Percentiles rank a stretch among this genome's conserved stretches.
phyloP scores from a whole-genome alignment of 2,329 filamentous ascomycete genomes.

The Ophiostoma tasmaniense region DNA sequence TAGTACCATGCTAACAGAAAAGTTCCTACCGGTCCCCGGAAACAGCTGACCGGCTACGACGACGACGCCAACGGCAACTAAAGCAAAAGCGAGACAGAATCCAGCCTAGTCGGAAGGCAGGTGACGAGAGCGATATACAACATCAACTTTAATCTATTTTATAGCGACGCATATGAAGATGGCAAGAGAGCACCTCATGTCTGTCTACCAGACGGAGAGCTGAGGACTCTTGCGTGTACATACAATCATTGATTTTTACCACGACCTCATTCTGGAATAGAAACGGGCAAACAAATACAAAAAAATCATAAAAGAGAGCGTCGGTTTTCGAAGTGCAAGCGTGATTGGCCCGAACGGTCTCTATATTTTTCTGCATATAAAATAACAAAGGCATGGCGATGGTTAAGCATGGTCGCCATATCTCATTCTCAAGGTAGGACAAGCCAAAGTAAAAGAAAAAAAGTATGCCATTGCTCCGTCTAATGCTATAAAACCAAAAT shows the following conservation, averaged over 20 bases:
- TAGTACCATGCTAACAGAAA: not conserved
- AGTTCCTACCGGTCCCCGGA: slow-evolving; percentile 41
- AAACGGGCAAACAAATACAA: not conserved
- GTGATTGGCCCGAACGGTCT: not conserved
- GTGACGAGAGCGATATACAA: not conserved
- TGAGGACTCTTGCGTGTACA: not conserved
- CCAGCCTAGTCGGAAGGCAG: not conserved
- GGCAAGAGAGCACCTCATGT: not conserved
- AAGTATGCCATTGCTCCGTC: not conserved
- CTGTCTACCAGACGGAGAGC: not conserved
- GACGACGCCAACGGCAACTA: slow-evolving; percentile 34
- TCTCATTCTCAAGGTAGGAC: not conserved
- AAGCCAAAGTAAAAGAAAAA: not conserved
- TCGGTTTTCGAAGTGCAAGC: not conserved
- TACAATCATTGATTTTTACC: not conserved
- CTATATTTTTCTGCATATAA: not conserved
- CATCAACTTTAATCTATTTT: not conserved
- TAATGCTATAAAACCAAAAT: slow-evolving; percentile 1
- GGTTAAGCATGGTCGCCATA: not conserved
- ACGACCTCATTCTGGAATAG: not conserved
- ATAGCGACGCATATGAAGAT: slow-evolving; percentile 3
- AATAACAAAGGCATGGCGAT: not conserved
- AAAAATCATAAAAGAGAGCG: not conserved
- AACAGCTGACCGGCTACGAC: slow-evolving; percentile 52
- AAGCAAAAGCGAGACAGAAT: not conserved